Conservation (phyloP, 352 stramenopile species). For the Globisporangium recalcitrans region DNA sequence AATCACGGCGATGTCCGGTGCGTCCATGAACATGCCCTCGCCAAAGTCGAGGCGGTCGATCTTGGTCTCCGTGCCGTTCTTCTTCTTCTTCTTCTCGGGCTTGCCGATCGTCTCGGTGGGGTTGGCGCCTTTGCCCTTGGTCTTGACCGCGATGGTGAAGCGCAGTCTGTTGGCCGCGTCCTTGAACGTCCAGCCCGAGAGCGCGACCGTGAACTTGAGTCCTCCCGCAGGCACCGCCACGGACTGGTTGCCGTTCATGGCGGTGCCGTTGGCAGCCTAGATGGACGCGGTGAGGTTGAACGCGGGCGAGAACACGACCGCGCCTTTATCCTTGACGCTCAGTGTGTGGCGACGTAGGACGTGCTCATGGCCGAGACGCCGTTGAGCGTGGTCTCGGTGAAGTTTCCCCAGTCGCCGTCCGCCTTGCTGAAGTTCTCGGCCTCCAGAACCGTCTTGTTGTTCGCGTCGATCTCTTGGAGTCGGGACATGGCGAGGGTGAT, state of each 20-base stretch:
- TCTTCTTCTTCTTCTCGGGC: constrained; percentile 18
- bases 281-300: constrained; percentile 41
- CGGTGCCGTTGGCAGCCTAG: constrained; percentile 22
- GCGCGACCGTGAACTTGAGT: constrained; percentile 39
- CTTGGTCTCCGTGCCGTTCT: constrained; percentile 5
- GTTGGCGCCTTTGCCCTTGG: constrained; percentile 19
- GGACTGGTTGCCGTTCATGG: constrained; percentile 27
- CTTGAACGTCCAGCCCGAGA: constrained; percentile 28
- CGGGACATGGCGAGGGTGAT: not conserved
- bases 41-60: constrained; percentile 30
- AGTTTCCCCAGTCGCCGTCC: not conserved
- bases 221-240: constrained; percentile 30
- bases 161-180: constrained; percentile 18
- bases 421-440: no score
- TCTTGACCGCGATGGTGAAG: constrained; percentile 30
- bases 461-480: not conserved
- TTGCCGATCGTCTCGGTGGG: not conserved
- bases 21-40: constrained; percentile 18
- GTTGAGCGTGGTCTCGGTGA: not conserved
- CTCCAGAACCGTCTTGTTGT: no score
- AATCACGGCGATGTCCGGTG: not conserved
- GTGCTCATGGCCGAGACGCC: not conserved
- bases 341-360: not conserved
- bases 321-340: not conserved
- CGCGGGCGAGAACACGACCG: not conserved